Evolutionary conservation across 177 flowering plant species (phyloP).

Genomic region (Telopea speciosissima): DNA sequence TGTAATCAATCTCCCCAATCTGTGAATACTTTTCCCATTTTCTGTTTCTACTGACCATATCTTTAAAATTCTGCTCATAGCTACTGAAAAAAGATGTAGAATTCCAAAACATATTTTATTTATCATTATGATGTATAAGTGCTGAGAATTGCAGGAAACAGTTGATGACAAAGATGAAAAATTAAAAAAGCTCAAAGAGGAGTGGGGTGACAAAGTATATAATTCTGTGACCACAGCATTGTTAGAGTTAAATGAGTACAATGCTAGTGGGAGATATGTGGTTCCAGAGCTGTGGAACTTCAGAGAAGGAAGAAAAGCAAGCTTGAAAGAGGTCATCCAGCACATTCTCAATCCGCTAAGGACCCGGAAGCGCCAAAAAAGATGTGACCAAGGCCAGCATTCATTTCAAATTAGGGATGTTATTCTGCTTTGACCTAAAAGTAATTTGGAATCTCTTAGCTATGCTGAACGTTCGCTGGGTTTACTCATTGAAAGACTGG

Average conservation of each 20-base stretch:
- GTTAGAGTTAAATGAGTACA: conserved; percentile 31
- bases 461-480: neutral
- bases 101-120: neutral
- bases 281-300: conserved; percentile 32
- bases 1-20: neutral
- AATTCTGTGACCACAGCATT: conserved; percentile 22
- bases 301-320: conserved; percentile 28
- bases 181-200: conserved; percentile 16
- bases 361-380: conserved; percentile 3
- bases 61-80: too few relatives aligned
- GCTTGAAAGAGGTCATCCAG: conserved; percentile 24
- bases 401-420: neutral
- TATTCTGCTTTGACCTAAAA: neutral
- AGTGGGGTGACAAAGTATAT: conserved; percentile 24
- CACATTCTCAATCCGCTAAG: conserved; percentile 17
- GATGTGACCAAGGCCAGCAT: neutral
- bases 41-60: neutral
- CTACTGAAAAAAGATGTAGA: too few relatives aligned
- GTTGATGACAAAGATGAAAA: conserved; percentile 25
- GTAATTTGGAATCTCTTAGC: neutral
- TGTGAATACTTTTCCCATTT: too few relatives aligned
- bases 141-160: conserved; percentile 16
- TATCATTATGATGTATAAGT: neutral
- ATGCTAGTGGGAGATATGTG: conserved; percentile 32
- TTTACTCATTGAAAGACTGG: neutral